Conservation (phyloP, 805 yeast species). For the Scheffersomyces lignosus region DNA sequence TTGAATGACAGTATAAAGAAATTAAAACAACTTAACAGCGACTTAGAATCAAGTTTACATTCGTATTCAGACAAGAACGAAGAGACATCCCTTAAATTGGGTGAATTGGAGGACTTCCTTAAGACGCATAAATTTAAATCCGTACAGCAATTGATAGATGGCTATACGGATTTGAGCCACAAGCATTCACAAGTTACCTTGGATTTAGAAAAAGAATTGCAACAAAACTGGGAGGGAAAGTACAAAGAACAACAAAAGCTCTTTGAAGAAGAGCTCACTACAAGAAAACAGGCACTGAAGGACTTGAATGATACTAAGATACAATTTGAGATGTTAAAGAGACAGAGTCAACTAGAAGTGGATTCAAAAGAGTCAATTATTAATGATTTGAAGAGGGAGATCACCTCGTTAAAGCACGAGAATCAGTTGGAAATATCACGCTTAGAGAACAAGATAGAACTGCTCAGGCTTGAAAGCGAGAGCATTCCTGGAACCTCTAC, state of each 20-base stretch:
- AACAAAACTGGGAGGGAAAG: slow-evolving; percentile 24
- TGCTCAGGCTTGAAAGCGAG: slow-evolving; percentile 63
- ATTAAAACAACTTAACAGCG: slow-evolving; percentile 40
- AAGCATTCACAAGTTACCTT: slow-evolving; percentile 13
- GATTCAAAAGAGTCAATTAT: slow-evolving; percentile 33
- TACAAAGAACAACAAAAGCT: slow-evolving; percentile 22
- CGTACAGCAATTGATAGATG: slow-evolving; percentile 27
- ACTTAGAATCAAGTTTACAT: slow-evolving; percentile 29
- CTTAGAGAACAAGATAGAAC: slow-evolving; percentile 71
- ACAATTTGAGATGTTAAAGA: slow-evolving; percentile 30
- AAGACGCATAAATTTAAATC: slow-evolving; percentile 26
- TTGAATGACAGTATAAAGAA: slow-evolving; percentile 65
- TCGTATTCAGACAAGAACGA: slow-evolving; percentile 31
- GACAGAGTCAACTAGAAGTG: slow-evolving; percentile 33
- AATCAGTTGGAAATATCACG: slow-evolving; percentile 40
- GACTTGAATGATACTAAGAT: slow-evolving; percentile 31
- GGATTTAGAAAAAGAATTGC: slow-evolving; percentile 16
- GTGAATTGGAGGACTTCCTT: slow-evolving; percentile 40
- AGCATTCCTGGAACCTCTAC: neutral
- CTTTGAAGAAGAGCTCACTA: slow-evolving; percentile 22
- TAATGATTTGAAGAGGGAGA: slow-evolving; percentile 29
- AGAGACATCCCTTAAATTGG: slow-evolving; percentile 27
- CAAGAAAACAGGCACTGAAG: slow-evolving; percentile 17
- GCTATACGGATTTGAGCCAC: slow-evolving; percentile 12
- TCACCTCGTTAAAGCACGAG: slow-evolving; percentile 33